Base-by-base conservation (phyloP, 805 yeast species). In the Saccharomyces jurei region DNA sequence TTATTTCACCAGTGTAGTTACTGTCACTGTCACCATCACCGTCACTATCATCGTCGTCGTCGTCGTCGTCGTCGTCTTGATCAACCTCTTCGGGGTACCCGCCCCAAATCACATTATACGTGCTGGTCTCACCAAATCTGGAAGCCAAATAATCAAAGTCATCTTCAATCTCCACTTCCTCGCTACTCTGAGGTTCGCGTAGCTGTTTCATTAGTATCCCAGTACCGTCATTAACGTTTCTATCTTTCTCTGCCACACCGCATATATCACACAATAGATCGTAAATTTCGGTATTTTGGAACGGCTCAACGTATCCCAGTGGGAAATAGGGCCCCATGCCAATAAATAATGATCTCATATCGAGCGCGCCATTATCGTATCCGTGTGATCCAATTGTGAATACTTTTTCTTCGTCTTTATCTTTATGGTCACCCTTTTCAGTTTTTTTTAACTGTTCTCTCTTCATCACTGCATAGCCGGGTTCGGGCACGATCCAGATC, bases 321-420 rank as follows among this genome's bases (percentile, higher is more conserved):
- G 51, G 41, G 68, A 91, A 90, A 63, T 78, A 87, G 0, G 97
- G 97, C 0, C 98, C 98, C 1, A 77, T 68, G 0, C 86, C 96
- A 46, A 89, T 62, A 66, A 92, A 91, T 9, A 88, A 61, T 0
- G 96, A 90, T 51, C 96, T 73, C 96, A 90, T 90, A 54, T 89
- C 72, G 6, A 85, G 78, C 57, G 84, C 89, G 0, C 84, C 77
- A 63, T 86, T 87, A 63, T 86, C 82, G 67, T 88, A 91, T 1
- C 97, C 97, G 69, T 89, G 96, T 0, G 86, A 86, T 8, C 96
- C 97, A 29, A 56, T 48, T 1, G 27, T 22, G 6, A 26, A 46
- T 10, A 31, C 41, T 14, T 29, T 13, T 4, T 44, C 32, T n/a
- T 47, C 27, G 30, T 32, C 57, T 59, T 56, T 69, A 63, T 17